Evolutionary conservation across 805 yeast species (phyloP).

Genomic region (Schwanniomyces polymorphus): DNA sequence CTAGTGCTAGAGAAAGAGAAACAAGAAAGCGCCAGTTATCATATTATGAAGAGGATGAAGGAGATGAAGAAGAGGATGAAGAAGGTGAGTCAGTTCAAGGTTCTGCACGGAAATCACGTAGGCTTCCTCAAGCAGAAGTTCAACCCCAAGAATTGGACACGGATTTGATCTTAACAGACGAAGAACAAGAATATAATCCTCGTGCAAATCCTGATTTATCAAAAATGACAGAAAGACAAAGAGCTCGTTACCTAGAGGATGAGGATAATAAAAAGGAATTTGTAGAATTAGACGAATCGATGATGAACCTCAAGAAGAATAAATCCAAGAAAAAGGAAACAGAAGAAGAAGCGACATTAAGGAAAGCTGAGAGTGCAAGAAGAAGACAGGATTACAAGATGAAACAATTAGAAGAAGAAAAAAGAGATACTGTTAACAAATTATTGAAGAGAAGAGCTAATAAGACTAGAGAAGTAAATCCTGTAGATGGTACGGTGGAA

Average conservation of each 20-base stretch:
- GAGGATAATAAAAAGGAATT: conserved; percentile 15
- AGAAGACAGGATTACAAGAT: conserved; percentile 83
- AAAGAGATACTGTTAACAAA: conserved; percentile 86
- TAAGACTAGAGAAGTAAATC: conserved; percentile 51
- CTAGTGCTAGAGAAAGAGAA: conserved; percentile 18
- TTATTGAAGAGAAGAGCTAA: conserved; percentile 81
- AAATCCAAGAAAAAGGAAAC: conserved; percentile 59
- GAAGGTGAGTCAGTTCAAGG: conserved; percentile 6
- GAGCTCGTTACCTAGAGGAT: conserved; percentile 37
- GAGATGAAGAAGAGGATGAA: conserved; percentile 27
- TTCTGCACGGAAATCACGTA: conserved; percentile 5
- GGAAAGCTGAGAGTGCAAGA: conserved; percentile 86
- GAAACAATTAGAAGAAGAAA: conserved; percentile 86
- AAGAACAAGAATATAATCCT: conserved; percentile 46
- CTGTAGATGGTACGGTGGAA: conserved; percentile 26
- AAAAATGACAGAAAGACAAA: conserved; percentile 57
- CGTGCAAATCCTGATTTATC: conserved; percentile 41
- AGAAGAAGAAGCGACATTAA: conserved; percentile 79
- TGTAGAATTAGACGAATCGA: conserved; percentile 27
- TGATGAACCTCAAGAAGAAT: conserved; percentile 32
- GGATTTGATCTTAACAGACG: conserved; percentile 38
- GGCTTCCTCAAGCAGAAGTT: conserved; percentile 11
- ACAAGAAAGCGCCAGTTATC: conserved; percentile 37
- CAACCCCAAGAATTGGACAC: conserved; percentile 34
- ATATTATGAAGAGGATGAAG: conserved; percentile 37